Conservation (phyloP, 176 grass and related monocot species). For the Carex parvula region DNA sequence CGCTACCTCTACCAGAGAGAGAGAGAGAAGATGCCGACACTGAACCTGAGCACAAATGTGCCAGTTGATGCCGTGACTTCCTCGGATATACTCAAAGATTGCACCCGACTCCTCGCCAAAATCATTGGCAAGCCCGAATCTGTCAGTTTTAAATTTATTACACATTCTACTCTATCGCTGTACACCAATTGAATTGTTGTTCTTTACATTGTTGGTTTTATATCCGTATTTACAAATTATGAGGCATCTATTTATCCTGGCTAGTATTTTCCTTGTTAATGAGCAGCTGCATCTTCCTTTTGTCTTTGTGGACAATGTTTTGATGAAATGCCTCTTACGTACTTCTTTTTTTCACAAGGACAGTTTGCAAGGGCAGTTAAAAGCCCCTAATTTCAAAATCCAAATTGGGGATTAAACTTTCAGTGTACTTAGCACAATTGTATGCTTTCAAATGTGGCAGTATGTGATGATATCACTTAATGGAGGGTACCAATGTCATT, state of each 20-base stretch:
- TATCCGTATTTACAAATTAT: neutral
- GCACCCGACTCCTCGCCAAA: slow-evolving; percentile 60
- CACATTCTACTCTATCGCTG: neutral
- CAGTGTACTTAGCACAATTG: neutral
- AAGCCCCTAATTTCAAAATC: neutral
- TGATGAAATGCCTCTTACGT: slow-evolving; percentile 9
- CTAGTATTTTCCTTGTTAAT: neutral
- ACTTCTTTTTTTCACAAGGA: neutral
- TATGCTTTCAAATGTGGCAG: slow-evolving; percentile 17
- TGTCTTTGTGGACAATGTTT: slow-evolving; percentile 7
- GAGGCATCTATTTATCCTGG: neutral
- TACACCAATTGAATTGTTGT: neutral
- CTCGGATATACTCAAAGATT: slow-evolving; percentile 89
- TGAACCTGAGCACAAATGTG: slow-evolving; percentile 86
- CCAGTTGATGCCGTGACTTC: slow-evolving; percentile 80
- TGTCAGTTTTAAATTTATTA: slow-evolving; percentile 19
- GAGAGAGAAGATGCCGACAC: slow-evolving; percentile 51
- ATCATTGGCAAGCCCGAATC: slow-evolving; percentile 96
- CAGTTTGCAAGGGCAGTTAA: neutral
- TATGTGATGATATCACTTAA: slow-evolving; percentile 54
- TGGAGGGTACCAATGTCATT: slow-evolving; percentile 44
- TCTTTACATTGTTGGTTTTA: slow-evolving; percentile 1
- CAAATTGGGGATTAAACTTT: neutral
- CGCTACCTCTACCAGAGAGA: no score
- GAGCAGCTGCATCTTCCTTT: neutral